These are phyloP conservation scores for Vanrija humicola DNA, from an alignment of 1,284 basidiomycete species.

Conservation along the genomic window DNA sequence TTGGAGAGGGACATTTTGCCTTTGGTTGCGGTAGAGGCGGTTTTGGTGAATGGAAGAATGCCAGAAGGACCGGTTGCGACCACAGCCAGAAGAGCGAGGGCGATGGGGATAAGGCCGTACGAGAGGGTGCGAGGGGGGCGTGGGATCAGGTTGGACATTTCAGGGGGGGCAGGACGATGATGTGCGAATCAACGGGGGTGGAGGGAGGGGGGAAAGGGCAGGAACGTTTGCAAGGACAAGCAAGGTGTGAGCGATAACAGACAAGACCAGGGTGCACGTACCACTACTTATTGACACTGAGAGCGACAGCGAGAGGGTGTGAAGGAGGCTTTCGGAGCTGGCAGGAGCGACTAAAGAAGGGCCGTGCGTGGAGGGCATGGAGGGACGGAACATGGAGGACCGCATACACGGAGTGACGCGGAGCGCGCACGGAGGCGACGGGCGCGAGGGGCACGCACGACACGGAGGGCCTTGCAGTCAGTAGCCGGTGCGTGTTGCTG, in stretches of 20 bases:
- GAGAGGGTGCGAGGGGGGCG: background rate
- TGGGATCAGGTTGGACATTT: background rate
- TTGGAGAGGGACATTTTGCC: conserved; percentile 86
- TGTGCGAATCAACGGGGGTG: background rate
- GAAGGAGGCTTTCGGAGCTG: too few species aligned
- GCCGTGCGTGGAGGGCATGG: too few species aligned
- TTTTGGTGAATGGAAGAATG: conserved; percentile 2
- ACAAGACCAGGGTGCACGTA: background rate
- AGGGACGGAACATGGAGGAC: background rate
- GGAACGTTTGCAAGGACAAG: background rate
- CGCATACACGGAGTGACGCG: background rate
- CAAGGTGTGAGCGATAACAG: background rate
- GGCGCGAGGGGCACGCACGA: too few species aligned
- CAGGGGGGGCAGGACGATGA: background rate
- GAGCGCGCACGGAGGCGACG: background rate
- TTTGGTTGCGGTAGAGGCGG: background rate
- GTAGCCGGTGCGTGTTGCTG: too few species aligned
- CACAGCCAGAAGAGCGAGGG: background rate
- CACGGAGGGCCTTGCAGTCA: background rate
- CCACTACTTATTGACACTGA: background rate
- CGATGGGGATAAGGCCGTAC: background rate
- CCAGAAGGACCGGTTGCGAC: background rate
- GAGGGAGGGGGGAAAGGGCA: background rate
- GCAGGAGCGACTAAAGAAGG: too few species aligned
- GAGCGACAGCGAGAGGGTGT: too few species aligned